Percentiles rank a stretch among this genome's conserved stretches.
phyloP scores from a whole-genome alignment of 192 early-diverging fungal species.

The Coemansia sp. region DNA sequence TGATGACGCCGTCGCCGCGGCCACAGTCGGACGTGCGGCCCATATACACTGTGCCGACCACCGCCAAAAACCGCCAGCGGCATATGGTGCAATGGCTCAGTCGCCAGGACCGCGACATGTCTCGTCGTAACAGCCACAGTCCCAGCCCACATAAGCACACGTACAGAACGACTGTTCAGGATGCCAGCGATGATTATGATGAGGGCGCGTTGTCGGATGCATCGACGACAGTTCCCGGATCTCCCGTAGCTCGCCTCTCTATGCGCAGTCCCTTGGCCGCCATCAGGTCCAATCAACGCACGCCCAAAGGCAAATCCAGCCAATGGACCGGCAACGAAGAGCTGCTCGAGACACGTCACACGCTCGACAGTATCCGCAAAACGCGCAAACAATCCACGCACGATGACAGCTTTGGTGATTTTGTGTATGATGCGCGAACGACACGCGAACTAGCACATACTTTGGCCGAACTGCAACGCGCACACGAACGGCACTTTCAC shows the following conservation, averaged over 20 bases:
- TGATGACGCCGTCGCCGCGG: constrained; percentile 14
- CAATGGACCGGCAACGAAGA: constrained; percentile 7
- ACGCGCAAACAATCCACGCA: background rate
- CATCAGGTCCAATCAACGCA: background rate
- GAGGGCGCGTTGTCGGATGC: constrained; percentile 36
- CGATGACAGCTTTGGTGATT: constrained; percentile 4
- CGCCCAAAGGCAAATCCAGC: background rate
- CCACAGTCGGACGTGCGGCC: constrained; percentile 8
- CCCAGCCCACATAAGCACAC: background rate
- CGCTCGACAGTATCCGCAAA: constrained; percentile 30
- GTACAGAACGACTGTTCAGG: constrained; percentile 8
- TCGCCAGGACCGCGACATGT: background rate
- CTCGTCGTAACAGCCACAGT: background rate
- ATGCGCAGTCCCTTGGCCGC: constrained; percentile 33
- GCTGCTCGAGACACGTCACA: constrained; percentile 27
- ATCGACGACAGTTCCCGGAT: constrained; percentile 40
- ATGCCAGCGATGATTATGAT: constrained; percentile 6
- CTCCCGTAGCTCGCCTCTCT: background rate
- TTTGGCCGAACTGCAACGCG: constrained; percentile 46
- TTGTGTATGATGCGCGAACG: constrained; percentile 20
- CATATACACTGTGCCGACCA: constrained; percentile 18
- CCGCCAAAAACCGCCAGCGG: constrained; percentile 21
- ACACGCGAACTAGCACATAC: constrained; percentile 37
- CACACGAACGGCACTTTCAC: constrained; percentile 41
- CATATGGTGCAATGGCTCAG: constrained; percentile 48